These are phyloP conservation scores for Cytospora leucostoma DNA, from an alignment of 2,329 filamentous ascomycete species.

Conservation along the genomic window DNA sequence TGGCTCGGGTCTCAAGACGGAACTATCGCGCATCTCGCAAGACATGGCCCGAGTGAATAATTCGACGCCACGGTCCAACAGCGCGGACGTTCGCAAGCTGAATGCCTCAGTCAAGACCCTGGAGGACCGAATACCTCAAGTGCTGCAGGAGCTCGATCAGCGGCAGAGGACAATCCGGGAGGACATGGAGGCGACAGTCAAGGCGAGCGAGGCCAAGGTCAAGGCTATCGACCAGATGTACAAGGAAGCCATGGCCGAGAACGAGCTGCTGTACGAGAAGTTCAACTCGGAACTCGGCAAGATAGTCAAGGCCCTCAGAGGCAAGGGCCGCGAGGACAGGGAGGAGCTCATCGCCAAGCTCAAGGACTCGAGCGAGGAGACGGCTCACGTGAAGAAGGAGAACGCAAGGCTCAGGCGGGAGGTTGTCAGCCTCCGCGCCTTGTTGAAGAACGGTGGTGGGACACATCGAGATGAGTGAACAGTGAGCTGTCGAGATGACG, in stretches of 20 bases:
- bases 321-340: constrained; percentile 73
- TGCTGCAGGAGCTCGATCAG: constrained; percentile 60
- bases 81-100: constrained; percentile 51
- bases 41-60: constrained; percentile 68
- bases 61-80: constrained; percentile 39
- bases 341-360: constrained; percentile 74
- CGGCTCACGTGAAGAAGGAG: constrained; percentile 77
- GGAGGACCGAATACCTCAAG: constrained; percentile 64
- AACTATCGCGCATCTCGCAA: constrained; percentile 77
- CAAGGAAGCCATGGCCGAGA: constrained; percentile 84
- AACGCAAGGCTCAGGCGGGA: constrained; percentile 82
- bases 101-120: constrained; percentile 63
- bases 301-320: constrained; percentile 74
- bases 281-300: constrained; percentile 90
- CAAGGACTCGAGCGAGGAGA: constrained; percentile 75
- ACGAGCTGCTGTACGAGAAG: constrained; percentile 86
- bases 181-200: constrained; percentile 72
- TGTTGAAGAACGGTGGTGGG: constrained; percentile 47
- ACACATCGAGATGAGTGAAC: constrained; percentile 24
- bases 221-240: constrained; percentile 86
- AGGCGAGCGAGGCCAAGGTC: constrained; percentile 74
- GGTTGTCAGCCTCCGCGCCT: constrained; percentile 67
- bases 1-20: constrained; percentile 69
- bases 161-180: constrained; percentile 65
- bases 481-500: neutral